phyloP scores from a whole-genome alignment of 495 filamentous ascomycete species.

The Neurospora sp. region DNA sequence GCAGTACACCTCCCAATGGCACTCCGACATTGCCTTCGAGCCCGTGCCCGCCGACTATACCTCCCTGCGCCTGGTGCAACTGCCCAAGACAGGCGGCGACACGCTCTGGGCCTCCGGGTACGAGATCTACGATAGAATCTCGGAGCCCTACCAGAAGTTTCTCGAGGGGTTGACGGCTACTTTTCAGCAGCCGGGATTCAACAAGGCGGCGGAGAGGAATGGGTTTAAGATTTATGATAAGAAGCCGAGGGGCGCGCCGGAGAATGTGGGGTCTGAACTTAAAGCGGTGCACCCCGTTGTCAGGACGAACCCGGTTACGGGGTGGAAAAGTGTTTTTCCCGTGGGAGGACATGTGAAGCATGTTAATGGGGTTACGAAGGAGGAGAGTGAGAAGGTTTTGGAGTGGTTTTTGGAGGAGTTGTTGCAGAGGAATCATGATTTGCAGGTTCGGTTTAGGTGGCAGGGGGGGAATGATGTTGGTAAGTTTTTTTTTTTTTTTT shows the following conservation, averaged over 20 bases:
- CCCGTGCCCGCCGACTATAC: constrained; percentile 55
- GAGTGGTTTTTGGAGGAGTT: constrained; percentile 44
- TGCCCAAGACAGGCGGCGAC: constrained; percentile 54
- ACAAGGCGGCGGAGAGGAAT: constrained; percentile 37
- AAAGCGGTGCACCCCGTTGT: constrained; percentile 58
- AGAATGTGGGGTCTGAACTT: constrained; percentile 52
- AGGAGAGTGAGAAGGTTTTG: constrained; percentile 51
- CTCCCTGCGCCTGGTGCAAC: constrained; percentile 43
- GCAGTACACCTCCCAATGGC: constrained; percentile 41
- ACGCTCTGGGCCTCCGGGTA: constrained; percentile 61
- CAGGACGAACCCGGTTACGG: constrained; percentile 68
- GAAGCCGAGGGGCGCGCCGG: constrained; percentile 47
- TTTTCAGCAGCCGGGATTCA: constrained; percentile 51
- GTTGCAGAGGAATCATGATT: constrained; percentile 62
- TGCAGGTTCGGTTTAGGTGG: constrained; percentile 62
- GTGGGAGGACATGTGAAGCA: constrained; percentile 50
- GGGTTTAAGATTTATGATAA: constrained; percentile 48
- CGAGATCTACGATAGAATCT: constrained; percentile 64
- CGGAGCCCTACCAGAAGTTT: constrained; percentile 53
- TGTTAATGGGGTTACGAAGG: constrained; percentile 54
- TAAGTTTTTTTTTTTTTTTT: constrained; percentile 2
- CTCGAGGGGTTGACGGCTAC: constrained; percentile 58
- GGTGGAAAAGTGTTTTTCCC: constrained; percentile 65
- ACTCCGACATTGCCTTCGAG: constrained; percentile 60
- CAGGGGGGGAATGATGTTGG: constrained; percentile 48